Base-by-base conservation (phyloP, 306 rosid genomes). In the Prunus mira region DNA sequence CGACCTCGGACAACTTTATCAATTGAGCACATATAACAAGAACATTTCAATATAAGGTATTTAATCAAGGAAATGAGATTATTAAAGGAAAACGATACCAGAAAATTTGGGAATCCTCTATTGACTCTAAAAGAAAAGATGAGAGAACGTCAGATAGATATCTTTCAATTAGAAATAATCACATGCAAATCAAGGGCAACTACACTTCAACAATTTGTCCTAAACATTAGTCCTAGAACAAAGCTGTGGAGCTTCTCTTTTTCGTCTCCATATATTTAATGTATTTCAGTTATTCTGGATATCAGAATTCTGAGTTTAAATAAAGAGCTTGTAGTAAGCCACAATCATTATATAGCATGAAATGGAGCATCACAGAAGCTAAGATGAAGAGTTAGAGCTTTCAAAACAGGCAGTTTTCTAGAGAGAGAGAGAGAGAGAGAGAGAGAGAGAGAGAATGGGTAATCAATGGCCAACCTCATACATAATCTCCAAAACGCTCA, bases 401-500 rank as follows among this genome's bases (percentile, higher is more conserved):
- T 38, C 18, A 38, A 25, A 54, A 67, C 41, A 38, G 57, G 61
- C 65, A 19, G 17, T 60, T 60, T 25, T 25, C 18, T 15, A 12
- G 19, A 32, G 5, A 32, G 32, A 28, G 32, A 30, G 4, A 9
- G 14, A 55, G 69, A 22, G 4, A 9, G 14, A 55, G 69, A 22
- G 43, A 32, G 51, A 12, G 51, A 72, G 60, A 73, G 76, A 72
- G n/a, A 9, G 32, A 32, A n/a, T 11, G 71, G 61, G 43, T 27
- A 60, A 66, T 30, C 72, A 30, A 56, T 17, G 58, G 70, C 75
- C 70, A 77, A 95, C 99, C 99, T 95, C 99, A 22, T 88, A 95
- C 54, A 95, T 82, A 64, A 95, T 96, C 89, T 95, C 99, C 91
- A 95, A 84, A 76, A 88, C 97, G 56, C 89, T 88, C 80, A 90